Evolutionary conservation across 768 basidiomycete species (phyloP).

Genomic region (Lactifluus pinguis): DNA sequence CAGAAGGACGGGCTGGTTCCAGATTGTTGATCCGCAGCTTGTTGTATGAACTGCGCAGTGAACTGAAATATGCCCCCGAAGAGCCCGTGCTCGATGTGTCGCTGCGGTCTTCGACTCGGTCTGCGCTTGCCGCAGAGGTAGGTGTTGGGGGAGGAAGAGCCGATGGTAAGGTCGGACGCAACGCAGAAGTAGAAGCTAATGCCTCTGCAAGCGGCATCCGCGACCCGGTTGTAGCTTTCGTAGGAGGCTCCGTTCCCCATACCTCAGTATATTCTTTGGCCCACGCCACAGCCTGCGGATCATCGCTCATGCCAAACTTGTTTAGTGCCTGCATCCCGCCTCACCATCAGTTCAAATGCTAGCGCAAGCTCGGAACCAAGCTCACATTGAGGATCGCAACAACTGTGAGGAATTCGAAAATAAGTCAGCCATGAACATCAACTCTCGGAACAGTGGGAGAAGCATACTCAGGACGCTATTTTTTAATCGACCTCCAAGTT

Average conservation of each 20-base stretch:
- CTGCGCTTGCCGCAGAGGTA: not conserved
- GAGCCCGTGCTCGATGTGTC: slow-evolving; percentile 7
- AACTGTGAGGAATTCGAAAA: slow-evolving; percentile 46
- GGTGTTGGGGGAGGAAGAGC: not conserved
- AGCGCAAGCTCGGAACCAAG: slow-evolving; percentile 21
- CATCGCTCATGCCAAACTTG: slow-evolving; percentile 53
- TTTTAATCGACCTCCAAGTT: slow-evolving; percentile 34
- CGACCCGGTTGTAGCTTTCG: not conserved
- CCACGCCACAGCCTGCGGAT: slow-evolving; percentile 47
- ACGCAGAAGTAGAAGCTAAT: not conserved
- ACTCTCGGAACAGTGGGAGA: not conserved
- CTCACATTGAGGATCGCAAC: slow-evolving; percentile 54
- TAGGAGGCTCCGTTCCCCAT: slow-evolving; percentile 50
- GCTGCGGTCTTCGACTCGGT: slow-evolving; percentile 11
- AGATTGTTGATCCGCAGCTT: slow-evolving; percentile 1
- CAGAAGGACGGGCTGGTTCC: slow-evolving; percentile 3
- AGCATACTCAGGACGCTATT: slow-evolving; percentile 40
- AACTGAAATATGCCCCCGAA: slow-evolving; percentile 2
- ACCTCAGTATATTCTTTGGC: slow-evolving; percentile 53
- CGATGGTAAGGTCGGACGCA: slow-evolving; percentile 1
- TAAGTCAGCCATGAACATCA: slow-evolving; percentile 28
- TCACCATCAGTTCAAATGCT: not conserved
- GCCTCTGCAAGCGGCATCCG: slow-evolving; percentile 3
- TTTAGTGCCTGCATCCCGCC: slow-evolving; percentile 43
- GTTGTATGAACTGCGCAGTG: slow-evolving; percentile 14